Evolutionary conservation across 371 early-diverging fungal genomes (phyloP).

Genomic region (Capillidium heterosporum): DNA sequence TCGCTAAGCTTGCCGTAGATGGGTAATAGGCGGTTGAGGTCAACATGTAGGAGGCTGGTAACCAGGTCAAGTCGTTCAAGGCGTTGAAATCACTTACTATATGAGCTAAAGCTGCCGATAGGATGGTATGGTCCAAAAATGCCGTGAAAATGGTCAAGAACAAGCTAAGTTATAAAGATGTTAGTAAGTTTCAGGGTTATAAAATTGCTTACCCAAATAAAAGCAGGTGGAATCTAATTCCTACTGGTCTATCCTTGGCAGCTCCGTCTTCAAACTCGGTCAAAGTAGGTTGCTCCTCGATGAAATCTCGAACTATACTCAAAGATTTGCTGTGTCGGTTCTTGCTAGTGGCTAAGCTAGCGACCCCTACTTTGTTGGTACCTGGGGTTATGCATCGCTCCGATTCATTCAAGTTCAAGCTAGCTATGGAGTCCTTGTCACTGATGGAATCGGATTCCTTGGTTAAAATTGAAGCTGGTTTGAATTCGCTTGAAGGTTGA

Average conservation of each 20-base stretch:
- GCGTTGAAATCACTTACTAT: conserved; percentile 58
- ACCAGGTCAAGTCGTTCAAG: conserved; percentile 42
- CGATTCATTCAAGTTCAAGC: no score
- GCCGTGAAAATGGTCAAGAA: conserved; percentile 30
- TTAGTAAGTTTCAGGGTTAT: not conserved
- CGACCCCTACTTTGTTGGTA: no score
- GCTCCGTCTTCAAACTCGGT: not conserved
- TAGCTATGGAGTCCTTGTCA: no score
- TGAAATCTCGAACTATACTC: no score
- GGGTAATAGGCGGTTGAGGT: conserved; percentile 58
- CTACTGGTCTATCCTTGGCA: not conserved
- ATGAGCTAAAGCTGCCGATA: conserved; percentile 56
- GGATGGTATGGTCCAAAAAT: conserved; percentile 49
- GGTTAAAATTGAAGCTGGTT: no score
- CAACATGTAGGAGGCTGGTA: conserved; percentile 52
- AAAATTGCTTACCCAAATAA: not conserved
- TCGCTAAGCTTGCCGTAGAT: conserved; percentile 34
- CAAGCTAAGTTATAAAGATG: conserved; percentile 8
- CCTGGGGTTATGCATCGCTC: no score
- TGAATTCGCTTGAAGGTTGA: no score
- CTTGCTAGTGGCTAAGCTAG: no score
- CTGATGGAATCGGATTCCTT: no score
- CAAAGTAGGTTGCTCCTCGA: no score
- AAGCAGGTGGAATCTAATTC: not conserved
- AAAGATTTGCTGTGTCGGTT: no score